Percentiles rank a stretch among this genome's conserved stretches.
Evolutionary conservation across 805 yeast genomes (phyloP).

Genomic region (Hanseniaspora jakobsenii): DNA sequence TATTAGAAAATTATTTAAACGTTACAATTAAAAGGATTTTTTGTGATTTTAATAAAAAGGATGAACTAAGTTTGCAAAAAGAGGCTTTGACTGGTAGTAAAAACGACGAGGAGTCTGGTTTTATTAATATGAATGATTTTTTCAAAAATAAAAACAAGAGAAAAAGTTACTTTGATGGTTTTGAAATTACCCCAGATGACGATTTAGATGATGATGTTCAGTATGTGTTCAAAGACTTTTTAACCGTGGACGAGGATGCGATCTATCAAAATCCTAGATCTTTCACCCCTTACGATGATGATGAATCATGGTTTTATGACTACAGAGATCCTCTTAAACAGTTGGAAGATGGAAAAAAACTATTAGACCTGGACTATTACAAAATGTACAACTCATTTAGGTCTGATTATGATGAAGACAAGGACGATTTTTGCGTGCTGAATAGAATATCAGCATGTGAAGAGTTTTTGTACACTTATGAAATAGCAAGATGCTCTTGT

Average conservation of each 20-base stretch:
- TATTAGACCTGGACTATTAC: too few relatives aligned
- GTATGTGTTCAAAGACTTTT: slow-evolving; percentile 39
- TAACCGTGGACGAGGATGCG: background rate
- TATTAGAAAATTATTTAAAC: slow-evolving; percentile 13
- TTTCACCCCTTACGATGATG: slow-evolving; percentile 24
- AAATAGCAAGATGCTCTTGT: slow-evolving; percentile 8
- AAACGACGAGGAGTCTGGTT: background rate
- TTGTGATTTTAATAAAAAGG: slow-evolving; percentile 13
- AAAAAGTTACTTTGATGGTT: slow-evolving; percentile 8
- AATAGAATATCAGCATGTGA: slow-evolving; percentile 3
- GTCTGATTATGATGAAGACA: slow-evolving; percentile 20
- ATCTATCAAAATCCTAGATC: slow-evolving; percentile 18
- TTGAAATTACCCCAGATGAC: slow-evolving; percentile 32
- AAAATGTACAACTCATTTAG: too few relatives aligned
- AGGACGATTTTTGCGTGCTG: background rate
- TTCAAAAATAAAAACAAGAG: slow-evolving; percentile 6
- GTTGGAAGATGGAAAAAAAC: slow-evolving; percentile 20
- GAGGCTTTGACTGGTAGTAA: background rate
- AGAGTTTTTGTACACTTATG: slow-evolving; percentile 10
- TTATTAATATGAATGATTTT: slow-evolving; percentile 6
- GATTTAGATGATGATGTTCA: slow-evolving; percentile 56
- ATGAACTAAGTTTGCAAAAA: slow-evolving; percentile 4
- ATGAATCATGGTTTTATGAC: slow-evolving; percentile 31
- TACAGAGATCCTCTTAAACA: slow-evolving; percentile 20
- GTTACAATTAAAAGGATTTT: slow-evolving; percentile 3